Evolutionary conservation across 768 basidiomycete species (phyloP).

Genomic region (Pulveroboletus sp.): DNA sequence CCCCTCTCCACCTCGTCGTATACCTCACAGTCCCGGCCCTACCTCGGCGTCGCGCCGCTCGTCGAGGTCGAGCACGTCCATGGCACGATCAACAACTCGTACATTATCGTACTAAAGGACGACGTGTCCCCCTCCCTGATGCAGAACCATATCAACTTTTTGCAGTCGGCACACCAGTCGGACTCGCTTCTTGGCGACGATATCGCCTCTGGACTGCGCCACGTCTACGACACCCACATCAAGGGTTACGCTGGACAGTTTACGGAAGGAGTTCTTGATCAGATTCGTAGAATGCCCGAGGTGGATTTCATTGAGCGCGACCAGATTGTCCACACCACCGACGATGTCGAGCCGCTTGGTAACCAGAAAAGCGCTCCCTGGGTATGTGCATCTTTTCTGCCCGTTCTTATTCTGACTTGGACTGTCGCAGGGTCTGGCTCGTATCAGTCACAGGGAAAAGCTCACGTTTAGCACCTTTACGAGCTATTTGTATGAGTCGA

Average conservation of each 20-base stretch:
- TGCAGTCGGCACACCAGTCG: conserved; percentile 58
- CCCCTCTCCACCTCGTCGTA: conserved; percentile 46
- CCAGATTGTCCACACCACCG: conserved; percentile 80
- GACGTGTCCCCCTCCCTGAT: conserved; percentile 54
- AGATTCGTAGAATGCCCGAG: conserved; percentile 80
- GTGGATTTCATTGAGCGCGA: conserved; percentile 93
- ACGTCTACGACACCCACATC: conserved; percentile 74
- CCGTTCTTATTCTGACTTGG: conserved; percentile 11
- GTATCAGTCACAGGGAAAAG: conserved; percentile 81
- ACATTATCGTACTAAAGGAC: conserved; percentile 88
- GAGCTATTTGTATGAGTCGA: conserved; percentile 67
- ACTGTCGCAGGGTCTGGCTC: conserved; percentile 77
- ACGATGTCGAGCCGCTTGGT: conserved; percentile 7
- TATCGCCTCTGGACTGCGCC: conserved; percentile 52
- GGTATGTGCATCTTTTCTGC: conserved; percentile 45
- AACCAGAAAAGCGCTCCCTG: conserved; percentile 77
- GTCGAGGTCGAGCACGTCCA: conserved; percentile 58
- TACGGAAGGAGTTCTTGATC: conserved; percentile 62
- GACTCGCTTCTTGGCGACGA: conserved; percentile 49
- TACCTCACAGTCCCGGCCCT: conserved; percentile 36
- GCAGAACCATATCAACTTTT: conserved; percentile 76
- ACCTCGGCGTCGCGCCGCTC: conserved; percentile 60
- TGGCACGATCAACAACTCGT: conserved; percentile 83
- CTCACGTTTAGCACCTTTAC: conserved; percentile 82
- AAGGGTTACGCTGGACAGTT: conserved; percentile 85